A percentile compares a stretch with the other conserved stretches of the same genome.
Conservation (phyloP, 2,329 filamentous ascomycete species). For the Colletotrichum lindemuthianum region DNA sequence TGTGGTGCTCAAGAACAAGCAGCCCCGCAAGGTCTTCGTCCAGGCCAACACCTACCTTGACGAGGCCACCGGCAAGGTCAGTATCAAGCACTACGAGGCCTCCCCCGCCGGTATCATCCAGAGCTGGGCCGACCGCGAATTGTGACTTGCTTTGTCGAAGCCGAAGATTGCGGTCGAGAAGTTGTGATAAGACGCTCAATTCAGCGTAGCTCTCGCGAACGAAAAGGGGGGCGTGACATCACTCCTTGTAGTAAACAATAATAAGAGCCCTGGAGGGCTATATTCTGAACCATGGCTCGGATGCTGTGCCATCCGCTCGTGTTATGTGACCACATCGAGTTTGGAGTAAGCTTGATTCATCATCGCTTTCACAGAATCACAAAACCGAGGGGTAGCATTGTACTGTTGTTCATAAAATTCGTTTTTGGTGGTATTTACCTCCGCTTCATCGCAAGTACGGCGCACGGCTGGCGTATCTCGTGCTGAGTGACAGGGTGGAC, state of each 20-base stretch:
- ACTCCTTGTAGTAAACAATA: conserved; percentile 24
- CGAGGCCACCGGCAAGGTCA: conserved; percentile 74
- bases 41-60: conserved; percentile 88
- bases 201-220: not conserved
- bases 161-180: not conserved
- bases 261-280: not conserved
- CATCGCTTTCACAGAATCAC: too few relatives aligned
- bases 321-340: too few relatives aligned
- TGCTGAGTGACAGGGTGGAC: conserved; percentile 18
- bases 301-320: not conserved
- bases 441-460: too few relatives aligned
- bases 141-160: conserved; percentile 29
- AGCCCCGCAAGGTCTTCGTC: conserved; percentile 90
- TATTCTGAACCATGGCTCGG: not conserved
- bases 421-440: too few relatives aligned
- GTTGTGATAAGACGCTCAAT: conserved; percentile 4
- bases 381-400: too few relatives aligned
- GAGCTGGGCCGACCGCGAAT: conserved; percentile 76
- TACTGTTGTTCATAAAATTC: too few relatives aligned
- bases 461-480: not conserved
- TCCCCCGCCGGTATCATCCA: conserved; percentile 83
- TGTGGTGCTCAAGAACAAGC: conserved; percentile 79
- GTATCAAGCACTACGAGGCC: conserved; percentile 86
- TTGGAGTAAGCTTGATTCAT: too few relatives aligned
- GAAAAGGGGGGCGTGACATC: conserved; percentile 8